Base-by-base conservation (phyloP, 2,329 filamentous ascomycete genomes). In the Colletotrichum sp. region DNA sequence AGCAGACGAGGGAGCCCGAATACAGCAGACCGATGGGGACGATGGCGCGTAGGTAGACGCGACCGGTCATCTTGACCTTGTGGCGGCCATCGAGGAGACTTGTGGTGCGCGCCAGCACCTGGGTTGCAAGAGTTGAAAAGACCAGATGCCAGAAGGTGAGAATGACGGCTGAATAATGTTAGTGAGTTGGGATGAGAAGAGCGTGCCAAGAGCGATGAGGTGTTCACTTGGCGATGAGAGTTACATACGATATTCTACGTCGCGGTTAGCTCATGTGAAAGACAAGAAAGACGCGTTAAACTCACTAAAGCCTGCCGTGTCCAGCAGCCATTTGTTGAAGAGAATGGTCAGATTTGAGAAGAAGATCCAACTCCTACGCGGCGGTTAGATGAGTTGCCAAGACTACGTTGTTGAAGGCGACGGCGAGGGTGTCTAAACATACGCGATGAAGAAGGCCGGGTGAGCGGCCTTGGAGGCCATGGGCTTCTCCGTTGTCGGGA, bases 251-350 rank as follows among this genome's bases (percentile, higher is more conserved):
- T 87, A 89, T 80, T 83, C 86, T 87, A 78, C 13, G 49, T 57
- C 6, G 15, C 64, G 60, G 79, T 82, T 77, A 82, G 80, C 60
- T 71, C 70, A 60, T 49, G 26, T 30, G 9, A 10, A 21, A 52
- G 34, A 5, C n/a, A 18, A 44, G 3, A 18, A 12, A 32, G 7
- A 32, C 15, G 64, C 30, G 55, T 52, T 63, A 12, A 66, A 78
- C 93, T 89, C 87, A 95, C 94, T 90, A 85, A 96, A 96, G 73
- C 93, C 90, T 81, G 90, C 90, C 77, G 91, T 92, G 82, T 95
- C 92, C 76, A 98, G 90, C 66, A 98, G 92, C 91, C 94, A 96
- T 88, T 98, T 98, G 89, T 98, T 98, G 90, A 98, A 98, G 77
- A 98, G 87, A 82, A 98, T 98, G 77, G 96, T 95, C 81, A 92